Evolutionary conservation across 108 stramenopile genomes (phyloP).

Genomic region (Cyclotella kingstonii): DNA sequence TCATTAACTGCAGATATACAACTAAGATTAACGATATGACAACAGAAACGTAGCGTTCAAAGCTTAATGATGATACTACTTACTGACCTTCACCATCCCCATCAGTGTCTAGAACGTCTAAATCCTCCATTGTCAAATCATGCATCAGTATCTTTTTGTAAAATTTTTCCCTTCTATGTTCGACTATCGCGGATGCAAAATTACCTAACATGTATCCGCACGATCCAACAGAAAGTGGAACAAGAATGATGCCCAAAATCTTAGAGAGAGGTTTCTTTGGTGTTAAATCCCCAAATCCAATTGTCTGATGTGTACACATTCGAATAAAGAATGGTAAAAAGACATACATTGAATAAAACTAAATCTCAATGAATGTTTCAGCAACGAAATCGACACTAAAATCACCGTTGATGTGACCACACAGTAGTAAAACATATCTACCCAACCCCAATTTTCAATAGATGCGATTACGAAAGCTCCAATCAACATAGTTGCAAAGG

Average conservation of each 20-base stretch:
- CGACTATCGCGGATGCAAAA: conserved; percentile 47
- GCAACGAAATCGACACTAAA: not conserved
- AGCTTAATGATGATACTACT: not conserved
- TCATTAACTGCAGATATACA: conserved; percentile 36
- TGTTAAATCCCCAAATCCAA: conserved; percentile 58
- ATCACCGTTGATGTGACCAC: conserved; percentile 53
- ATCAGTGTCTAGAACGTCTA: conserved; percentile 39
- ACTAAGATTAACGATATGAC: too few relatives aligned
- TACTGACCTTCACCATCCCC: conserved; percentile 41
- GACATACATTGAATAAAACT: too few relatives aligned
- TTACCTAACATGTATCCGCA: conserved; percentile 53
- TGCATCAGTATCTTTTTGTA: conserved; percentile 28
- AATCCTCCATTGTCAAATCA: conserved; percentile 55
- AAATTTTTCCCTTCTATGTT: conserved; percentile 21
- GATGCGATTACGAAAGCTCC: conserved; percentile 19
- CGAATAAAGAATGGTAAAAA: too few relatives aligned
- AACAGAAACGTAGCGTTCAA: not conserved
- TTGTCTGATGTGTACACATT: conserved; percentile 36
- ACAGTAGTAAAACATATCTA: conserved; percentile 53
- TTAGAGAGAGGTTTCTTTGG: conserved; percentile 23
- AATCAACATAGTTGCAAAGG: conserved; percentile 15
- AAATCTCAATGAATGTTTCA: conserved; percentile 6
- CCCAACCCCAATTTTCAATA: conserved; percentile 31
- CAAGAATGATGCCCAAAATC: conserved; percentile 46
- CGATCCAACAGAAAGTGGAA: conserved; percentile 61